Evolutionary conservation across 192 early-diverging fungal species (phyloP), one percentile per base, ranked within the genome.

Genomic region (Phycomyces blakesleeanus): DNA sequence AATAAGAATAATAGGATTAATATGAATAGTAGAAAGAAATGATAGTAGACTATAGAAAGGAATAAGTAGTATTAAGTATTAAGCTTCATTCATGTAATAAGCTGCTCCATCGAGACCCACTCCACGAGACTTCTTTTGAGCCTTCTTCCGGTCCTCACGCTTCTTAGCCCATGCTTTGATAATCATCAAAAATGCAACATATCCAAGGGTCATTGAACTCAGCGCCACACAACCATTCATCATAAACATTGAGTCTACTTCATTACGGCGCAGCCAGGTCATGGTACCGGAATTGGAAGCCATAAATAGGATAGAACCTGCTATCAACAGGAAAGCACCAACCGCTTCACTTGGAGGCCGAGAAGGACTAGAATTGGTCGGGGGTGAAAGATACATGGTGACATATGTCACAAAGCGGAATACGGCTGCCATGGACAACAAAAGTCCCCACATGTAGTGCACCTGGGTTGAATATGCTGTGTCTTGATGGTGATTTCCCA

Each of bases 401-500:
- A 74, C n/a, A 50, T 74, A 74, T 9, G 72, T 74, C 12, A 56
- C 21, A 16, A 74, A 56, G n/a, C 72, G 66, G 25, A 59, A 68
- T 0, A 68, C 16, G 10, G 72, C 66, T 18, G 66, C 66, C 25
- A 67, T 22, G 5, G 72, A 53, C 5, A 74, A 16, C 24, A 74
- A 44, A 3, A 68, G 24, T 42, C 72, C 72, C 72, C 72, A 74
- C 57, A 74, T 51, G 21, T 53, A 74, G 37, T 74, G 72, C 14
- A 74, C 65, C 52, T 65, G 63, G 29, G 57, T 65, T 11, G 66
- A 68, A 8, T 68, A 68, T 29, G 63, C 21, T 5, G 72, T 57
- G 38, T 68, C 67, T 41, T 74, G 72, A 18, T 74, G 72, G 57
- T 74, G 72, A 21, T 74, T 74, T 12, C 72, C 72, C 72, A 74